A percentile compares a stretch with the other conserved stretches of the same genome.
phyloP scores from a whole-genome alignment of 2,329 filamentous ascomycete species.

The Gaeumannomyces tritici region DNA sequence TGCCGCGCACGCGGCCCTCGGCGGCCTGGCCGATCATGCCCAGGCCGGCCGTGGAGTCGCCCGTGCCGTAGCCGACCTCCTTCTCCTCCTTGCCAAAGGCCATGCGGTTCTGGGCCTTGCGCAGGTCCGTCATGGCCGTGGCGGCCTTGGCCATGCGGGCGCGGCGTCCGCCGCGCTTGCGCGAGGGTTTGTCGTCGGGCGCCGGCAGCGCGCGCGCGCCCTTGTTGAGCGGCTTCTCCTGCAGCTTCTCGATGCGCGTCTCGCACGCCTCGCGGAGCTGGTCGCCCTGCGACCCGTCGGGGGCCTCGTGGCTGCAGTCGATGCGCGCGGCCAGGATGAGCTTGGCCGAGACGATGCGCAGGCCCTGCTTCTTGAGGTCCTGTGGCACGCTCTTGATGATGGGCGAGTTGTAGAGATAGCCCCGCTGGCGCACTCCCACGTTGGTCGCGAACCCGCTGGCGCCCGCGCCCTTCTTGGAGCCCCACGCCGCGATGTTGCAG shows the following conservation, averaged over 20 bases:
- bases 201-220: conserved; percentile 78
- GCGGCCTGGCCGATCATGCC: conserved; percentile 91
- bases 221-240: conserved; percentile 83
- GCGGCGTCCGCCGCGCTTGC: conserved; percentile 83
- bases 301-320: conserved; percentile 73
- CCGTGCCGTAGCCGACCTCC: conserved; percentile 82
- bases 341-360: conserved; percentile 91
- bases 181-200: conserved; percentile 87
- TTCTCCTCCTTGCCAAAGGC: conserved; percentile 92
- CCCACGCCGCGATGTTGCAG: conserved; percentile 85
- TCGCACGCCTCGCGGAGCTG: conserved; percentile 75
- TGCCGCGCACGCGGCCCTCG: conserved; percentile 77
- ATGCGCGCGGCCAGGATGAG: conserved; percentile 87
- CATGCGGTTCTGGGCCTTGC: conserved; percentile 93
- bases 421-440: conserved; percentile 80
- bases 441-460: conserved; percentile 81
- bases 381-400: conserved; percentile 77
- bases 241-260: conserved; percentile 83
- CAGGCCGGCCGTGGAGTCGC: conserved; percentile 76
- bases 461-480: conserved; percentile 76
- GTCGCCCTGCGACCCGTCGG: conserved; percentile 75
- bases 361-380: conserved; percentile 84
- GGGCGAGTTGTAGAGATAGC: conserved; percentile 85
- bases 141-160: conserved; percentile 95
- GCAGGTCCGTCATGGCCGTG: conserved; percentile 90